Base-by-base conservation (phyloP, 257 asterid species). In the Penstemon newberryi region DNA sequence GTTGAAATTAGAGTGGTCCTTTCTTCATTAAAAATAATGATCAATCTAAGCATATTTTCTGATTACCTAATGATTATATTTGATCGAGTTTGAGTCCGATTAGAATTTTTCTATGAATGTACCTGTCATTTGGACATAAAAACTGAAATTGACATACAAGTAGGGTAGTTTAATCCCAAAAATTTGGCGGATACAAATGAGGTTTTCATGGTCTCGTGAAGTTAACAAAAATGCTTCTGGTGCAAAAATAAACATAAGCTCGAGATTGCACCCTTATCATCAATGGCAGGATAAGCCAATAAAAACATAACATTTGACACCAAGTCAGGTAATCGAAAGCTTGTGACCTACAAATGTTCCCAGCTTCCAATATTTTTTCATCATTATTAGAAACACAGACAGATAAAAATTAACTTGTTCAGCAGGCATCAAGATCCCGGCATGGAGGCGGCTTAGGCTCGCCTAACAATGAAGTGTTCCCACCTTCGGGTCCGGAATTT, bases 341-440 rank as follows among this genome's bases (percentile, higher is more conserved):
- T 77, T 67, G 73, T 79, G 73, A 55, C 53, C 71, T 61, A 70
- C 60, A 66, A 83, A 83, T 74, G 90, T 77, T 66, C 81, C 46
- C 65, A 73, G 76, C 80, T 70, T 69, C 73, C 67, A 70, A 72
- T 70, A 56, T 47, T 76, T 79, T 15, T 75, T 50, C 75, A 77
- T 81, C 77, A 86, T 85, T 85, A 89, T 87, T 86, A 76, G 40
- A 67, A 67, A 55, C 59, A 76, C 70, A 55, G 47, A 13, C 9
- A 70, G 49, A 65, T 36, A 54, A 65, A 72, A 62, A 63, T 6
- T 63, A 56, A 41, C 49, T 46, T 56, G 72, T 63, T 91, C 77
- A 86, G 90, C 97, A 92, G 54, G 97, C 96, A 79, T 91, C 97
- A 45, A 94, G 95, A 83, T 94, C 97, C 69, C 99, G 84, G 59